These are phyloP conservation scores for Phytophthora brassicae DNA, from an alignment of 352 stramenopile species.

Conservation along the genomic window DNA sequence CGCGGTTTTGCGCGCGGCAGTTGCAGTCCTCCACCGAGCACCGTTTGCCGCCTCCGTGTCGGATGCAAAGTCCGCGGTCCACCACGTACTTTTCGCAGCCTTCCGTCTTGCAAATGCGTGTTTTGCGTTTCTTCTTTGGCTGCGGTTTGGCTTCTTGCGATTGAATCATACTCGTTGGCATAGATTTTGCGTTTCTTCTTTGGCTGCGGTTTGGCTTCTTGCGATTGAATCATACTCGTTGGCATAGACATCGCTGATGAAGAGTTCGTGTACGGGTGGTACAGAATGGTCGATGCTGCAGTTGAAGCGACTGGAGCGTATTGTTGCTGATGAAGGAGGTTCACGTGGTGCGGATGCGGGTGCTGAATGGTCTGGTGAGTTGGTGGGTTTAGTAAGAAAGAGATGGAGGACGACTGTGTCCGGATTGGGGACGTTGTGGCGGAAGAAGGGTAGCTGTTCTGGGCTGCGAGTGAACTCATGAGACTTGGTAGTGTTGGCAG, in stretches of 20 bases:
- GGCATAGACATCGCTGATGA: constrained; percentile 3
- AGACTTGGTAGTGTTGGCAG: constrained; percentile 35
- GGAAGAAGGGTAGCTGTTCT: constrained; percentile 14
- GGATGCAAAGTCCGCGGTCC: constrained; percentile 53
- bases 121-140: constrained; percentile 35
- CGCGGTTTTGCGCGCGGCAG: constrained; percentile 54
- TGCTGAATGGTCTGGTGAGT: constrained; percentile 2
- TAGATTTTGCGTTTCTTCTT: constrained; percentile 43
- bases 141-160: background rate
- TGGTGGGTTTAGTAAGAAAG: constrained; percentile 38
- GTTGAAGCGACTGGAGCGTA: constrained; percentile 7
- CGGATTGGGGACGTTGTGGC: constrained; percentile 16
- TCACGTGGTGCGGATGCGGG: constrained; percentile 8
- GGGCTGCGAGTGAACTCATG: constrained; percentile 31
- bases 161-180: constrained; percentile 14
- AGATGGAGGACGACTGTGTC: constrained; percentile 32
- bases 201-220: background rate
- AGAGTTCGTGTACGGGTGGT: constrained; percentile 28
- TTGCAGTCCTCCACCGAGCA: constrained; percentile 55
- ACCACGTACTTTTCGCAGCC: constrained; percentile 64
- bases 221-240: constrained; percentile 10
- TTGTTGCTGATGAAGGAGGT: constrained; percentile 5
- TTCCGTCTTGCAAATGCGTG: constrained; percentile 48
- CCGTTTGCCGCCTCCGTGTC: constrained; percentile 51
- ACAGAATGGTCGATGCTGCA: constrained; percentile 20